A percentile compares a stretch with the other conserved stretches of the same genome.
Evolutionary conservation across 352 stramenopile genomes (phyloP).

Genomic region (Phytopythium helicoides): DNA sequence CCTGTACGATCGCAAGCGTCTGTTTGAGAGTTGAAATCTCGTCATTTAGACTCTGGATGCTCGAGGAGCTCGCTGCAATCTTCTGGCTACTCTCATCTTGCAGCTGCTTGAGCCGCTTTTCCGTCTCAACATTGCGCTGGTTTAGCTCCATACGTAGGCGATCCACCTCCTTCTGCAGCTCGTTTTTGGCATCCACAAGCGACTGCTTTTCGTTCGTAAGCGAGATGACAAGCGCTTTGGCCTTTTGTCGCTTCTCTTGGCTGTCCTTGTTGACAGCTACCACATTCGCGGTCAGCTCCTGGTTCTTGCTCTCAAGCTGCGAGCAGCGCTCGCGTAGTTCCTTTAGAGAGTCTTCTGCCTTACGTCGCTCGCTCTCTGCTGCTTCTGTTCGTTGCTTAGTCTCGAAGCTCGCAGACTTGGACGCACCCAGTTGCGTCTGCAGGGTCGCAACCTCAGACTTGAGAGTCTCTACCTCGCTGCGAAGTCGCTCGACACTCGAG

Average conservation of each 20-base stretch:
- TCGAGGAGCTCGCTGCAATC: conserved; percentile 33
- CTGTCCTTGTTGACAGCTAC: conserved; percentile 52
- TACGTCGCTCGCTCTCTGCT: conserved; percentile 43
- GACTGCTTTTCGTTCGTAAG: conserved; percentile 65
- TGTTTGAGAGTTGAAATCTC: conserved; percentile 61
- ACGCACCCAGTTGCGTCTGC: conserved; percentile 31
- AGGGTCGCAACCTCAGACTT: conserved; percentile 38
- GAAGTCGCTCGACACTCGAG: conserved; percentile 38
- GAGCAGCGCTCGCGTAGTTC: conserved; percentile 35
- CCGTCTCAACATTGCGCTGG: conserved; percentile 71
- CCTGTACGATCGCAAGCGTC: conserved; percentile 54
- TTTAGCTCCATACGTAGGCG: conserved; percentile 76
- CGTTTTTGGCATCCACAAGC: conserved; percentile 38
- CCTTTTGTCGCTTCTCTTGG: conserved; percentile 68
- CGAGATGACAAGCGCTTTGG: conserved; percentile 60
- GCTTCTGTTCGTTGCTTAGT: conserved; percentile 41
- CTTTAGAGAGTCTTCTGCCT: conserved; percentile 29
- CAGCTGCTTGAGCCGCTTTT: conserved; percentile 57
- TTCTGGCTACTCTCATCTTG: conserved; percentile 58
- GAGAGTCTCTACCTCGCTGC: conserved; percentile 42
- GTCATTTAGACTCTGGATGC: conserved; percentile 50
- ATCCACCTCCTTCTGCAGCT: conserved; percentile 65
- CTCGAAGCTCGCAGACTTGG: conserved; percentile 43
- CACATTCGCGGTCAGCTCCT: conserved; percentile 39
- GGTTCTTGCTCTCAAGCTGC: conserved; percentile 53